Evolutionary conservation across 345 rosid genomes (phyloP).

Genomic region (Syzygium aromaticum): DNA sequence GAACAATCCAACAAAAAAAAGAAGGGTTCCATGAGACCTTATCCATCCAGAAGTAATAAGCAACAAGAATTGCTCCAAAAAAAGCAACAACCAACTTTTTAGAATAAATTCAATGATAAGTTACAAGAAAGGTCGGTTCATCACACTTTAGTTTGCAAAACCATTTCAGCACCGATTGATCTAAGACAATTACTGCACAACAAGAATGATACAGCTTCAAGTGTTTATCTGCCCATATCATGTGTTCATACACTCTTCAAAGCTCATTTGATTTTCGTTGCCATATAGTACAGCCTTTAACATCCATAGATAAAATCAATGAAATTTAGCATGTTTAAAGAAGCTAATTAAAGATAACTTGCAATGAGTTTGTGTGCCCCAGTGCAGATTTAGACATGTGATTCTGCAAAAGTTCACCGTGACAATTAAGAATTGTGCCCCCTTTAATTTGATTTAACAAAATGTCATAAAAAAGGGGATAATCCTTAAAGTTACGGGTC

Average conservation of each 20-base stretch:
- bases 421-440: neutral
- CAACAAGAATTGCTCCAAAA: neutral
- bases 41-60: neutral
- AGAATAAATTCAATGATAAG: neutral
- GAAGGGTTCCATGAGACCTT: neutral
- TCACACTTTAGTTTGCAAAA: neutral
- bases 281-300: neutral
- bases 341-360: neutral
- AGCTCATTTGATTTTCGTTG: neutral
- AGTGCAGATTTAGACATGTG: neutral
- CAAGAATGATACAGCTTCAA: neutral
- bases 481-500: neutral
- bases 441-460: neutral
- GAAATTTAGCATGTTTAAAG: neutral
- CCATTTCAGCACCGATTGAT: neutral
- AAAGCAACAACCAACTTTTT: neutral
- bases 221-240: neutral
- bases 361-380: neutral
- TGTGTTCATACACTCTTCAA: neutral
- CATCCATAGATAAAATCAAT: neutral
- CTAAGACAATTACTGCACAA: neutral
- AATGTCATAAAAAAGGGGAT: neutral
- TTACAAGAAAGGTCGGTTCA: neutral
- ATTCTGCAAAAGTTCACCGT: neutral
- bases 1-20: neutral